These are phyloP conservation scores for Crinitomyces ghanaensis DNA, from an alignment of 805 yeast species.

Conservation along the genomic window DNA sequence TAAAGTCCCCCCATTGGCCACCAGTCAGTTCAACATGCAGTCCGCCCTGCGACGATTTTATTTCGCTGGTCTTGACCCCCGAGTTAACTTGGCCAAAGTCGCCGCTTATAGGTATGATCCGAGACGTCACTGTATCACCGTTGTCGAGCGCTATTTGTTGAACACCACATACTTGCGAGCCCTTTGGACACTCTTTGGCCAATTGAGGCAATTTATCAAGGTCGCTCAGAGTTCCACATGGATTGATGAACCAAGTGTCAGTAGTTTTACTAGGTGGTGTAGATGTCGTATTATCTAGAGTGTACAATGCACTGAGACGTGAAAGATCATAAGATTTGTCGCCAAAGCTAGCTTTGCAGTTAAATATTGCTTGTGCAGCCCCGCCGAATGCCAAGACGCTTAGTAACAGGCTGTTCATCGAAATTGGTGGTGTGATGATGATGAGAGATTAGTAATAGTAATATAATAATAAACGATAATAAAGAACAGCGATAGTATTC, in stretches of 20 bases:
- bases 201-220: constrained; percentile 26
- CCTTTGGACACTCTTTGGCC: constrained; percentile 44
- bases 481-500: no score
- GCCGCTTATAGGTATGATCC: constrained; percentile 42
- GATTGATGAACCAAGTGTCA: constrained; percentile 56
- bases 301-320: no score
- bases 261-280: constrained; percentile 75
- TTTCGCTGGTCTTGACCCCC: constrained; percentile 15
- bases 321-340: no score
- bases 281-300: no score
- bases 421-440: no score
- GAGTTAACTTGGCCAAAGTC: constrained; percentile 22
- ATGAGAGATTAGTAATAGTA: no score
- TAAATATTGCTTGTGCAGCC: no score
- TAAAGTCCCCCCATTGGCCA: constrained; percentile 59
- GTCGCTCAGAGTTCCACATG: constrained; percentile 47
- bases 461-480: no score
- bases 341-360: no score
- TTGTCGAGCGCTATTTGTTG: constrained; percentile 38
- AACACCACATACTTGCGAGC: constrained; percentile 71
- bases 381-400: no score
- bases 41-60: constrained; percentile 16
- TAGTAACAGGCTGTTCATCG: no score
- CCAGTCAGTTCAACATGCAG: constrained; percentile 36
- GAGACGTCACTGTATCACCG: constrained; percentile 37